Base-by-base conservation (phyloP, 2,329 filamentous ascomycete genomes). In the Nemania sp. region DNA sequence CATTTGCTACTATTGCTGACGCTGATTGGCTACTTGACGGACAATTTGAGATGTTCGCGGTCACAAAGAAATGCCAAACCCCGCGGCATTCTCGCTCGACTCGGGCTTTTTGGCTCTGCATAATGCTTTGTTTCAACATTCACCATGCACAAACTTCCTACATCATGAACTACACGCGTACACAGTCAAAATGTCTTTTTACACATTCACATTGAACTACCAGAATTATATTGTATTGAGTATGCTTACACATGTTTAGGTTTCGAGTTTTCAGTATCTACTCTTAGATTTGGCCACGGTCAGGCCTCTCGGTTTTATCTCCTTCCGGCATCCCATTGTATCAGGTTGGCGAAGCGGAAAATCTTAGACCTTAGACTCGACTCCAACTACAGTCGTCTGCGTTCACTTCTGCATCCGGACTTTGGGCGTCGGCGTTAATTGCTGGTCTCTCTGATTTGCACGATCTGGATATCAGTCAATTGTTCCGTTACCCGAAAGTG, bases 341-440 rank as follows among this genome's bases (percentile, higher is more conserved):
- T 55, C 51, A n/a, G 37, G 51, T 55, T 55, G 52, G 55, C 45
- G 45, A 54, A 57, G 51, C 51, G 55, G 52, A 56, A 56, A 58
- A 53, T 22, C 23, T 51, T 58, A 61, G 55, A 62, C 52, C 49
- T 53, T 60, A 62, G 58, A 62, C 53, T 59, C 60, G 53, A 57
- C 64, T 66, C 62, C 61, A 61, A 60, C 61, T 64, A 57, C 61
- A 62, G 52, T 64, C 62, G 49, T 65, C 66, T 62, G 62, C 66
- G 63, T 69, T 66, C 61, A 52, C 57, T 59, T 59, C 61, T 64
- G 59, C 56, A 65, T 61, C 61, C 63, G 54, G 59, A 62, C 56
- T 56, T 57, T 59, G 63, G 66, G 66, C 67, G 67, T 69, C 63
- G 68, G 67, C 65, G 67, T 70, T 70, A 55, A 63, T 65, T 65